These are phyloP conservation scores for Ophiostoma montium DNA, from an alignment of 2,329 filamentous ascomycete genomes.

Conservation along the genomic window DNA sequence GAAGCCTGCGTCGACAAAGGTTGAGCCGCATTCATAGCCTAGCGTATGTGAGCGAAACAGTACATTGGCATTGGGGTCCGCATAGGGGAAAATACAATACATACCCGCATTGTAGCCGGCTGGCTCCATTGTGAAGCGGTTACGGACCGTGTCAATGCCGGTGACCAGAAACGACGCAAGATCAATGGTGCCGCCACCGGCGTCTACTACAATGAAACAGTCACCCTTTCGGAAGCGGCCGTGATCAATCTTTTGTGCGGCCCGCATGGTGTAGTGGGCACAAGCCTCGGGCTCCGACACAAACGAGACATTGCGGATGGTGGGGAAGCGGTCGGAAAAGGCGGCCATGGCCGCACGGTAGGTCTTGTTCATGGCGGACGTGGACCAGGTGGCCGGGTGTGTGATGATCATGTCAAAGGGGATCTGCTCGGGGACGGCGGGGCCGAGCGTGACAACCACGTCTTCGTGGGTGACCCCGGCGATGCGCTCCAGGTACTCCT, in stretches of 20 bases:
- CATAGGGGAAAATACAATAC: no score
- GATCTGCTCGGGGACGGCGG: constrained; percentile 5
- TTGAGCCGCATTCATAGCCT: constrained; percentile 15
- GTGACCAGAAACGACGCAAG: constrained; percentile 15
- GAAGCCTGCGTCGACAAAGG: constrained; percentile 15
- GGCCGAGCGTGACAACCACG: constrained; percentile 3
- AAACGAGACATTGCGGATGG: constrained; percentile 9
- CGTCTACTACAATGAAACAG: constrained; percentile 18
- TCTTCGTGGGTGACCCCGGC: constrained; percentile 8
- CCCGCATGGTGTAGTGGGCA: constrained; percentile 14
- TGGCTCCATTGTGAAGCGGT: constrained; percentile 14
- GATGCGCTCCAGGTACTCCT: constrained; percentile 12
- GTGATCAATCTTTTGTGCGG: constrained; percentile 13
- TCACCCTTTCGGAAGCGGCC: constrained; percentile 13
- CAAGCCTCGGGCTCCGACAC: constrained; percentile 13
- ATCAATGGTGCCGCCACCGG: constrained; percentile 18
- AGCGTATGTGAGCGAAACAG: no score
- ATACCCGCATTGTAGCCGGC: constrained; percentile 13
- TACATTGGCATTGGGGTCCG: no score
- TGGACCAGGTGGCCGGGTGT: constrained; percentile 12
- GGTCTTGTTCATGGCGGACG: constrained; percentile 10
- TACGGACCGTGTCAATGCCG: constrained; percentile 12
- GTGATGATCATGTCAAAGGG: constrained; percentile 13
- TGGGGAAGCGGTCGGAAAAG: constrained; percentile 9
- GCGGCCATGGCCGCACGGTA: constrained; percentile 10